Evolutionary conservation across 768 basidiomycete genomes (phyloP), one percentile per base, ranked within the genome.

Genomic region (Tremella fuciformis): DNA sequence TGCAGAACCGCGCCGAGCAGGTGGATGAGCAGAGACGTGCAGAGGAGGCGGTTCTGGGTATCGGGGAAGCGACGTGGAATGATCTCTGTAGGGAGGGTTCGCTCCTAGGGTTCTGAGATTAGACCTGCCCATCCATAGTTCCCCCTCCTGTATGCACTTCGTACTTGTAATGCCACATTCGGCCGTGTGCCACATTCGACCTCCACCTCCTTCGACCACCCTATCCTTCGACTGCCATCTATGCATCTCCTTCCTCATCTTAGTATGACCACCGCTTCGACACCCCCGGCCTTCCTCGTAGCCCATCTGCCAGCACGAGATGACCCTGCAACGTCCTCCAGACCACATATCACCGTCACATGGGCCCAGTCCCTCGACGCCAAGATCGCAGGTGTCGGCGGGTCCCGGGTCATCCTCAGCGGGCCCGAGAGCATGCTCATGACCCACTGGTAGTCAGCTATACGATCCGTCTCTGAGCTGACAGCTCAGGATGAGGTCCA

Each of bases 341-440:
- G 67, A 44, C 74, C 76, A 1, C 68, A 70, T 51, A 71, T 80
- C 37, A 81, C 80, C 2, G 57, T 80, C 18, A 81, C 79, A 16
- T 80, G 79, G 67, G 80, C 80, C 11, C 80, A 81, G 52, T 79
- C 77, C 2, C 67, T 80, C 19, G 80, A 99, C 77, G 89, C 85
- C 24, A 85, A 91, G 76, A 96, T 98, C 55, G 90, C 91, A 0
- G 91, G 88, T 1, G 77, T 77, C 4, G 79, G 80, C 8, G 86
- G 90, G 11, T 80, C 78, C 55, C 91, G 92, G 78, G 83, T 99
- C 37, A 82, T 83, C 26, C 80, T 99, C 39, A 92, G 90, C 65
- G 89, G 94, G 7, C 78, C 80, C 47, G 88, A 96, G 68, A 91
- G 88, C 76, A 87, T 93, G 86, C 63, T 83, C 41, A 90, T 99